Percentiles rank a stretch among this genome's conserved stretches.
Conservation (phyloP, 495 filamentous ascomycete genomes). For the Aspergillus affinis region DNA sequence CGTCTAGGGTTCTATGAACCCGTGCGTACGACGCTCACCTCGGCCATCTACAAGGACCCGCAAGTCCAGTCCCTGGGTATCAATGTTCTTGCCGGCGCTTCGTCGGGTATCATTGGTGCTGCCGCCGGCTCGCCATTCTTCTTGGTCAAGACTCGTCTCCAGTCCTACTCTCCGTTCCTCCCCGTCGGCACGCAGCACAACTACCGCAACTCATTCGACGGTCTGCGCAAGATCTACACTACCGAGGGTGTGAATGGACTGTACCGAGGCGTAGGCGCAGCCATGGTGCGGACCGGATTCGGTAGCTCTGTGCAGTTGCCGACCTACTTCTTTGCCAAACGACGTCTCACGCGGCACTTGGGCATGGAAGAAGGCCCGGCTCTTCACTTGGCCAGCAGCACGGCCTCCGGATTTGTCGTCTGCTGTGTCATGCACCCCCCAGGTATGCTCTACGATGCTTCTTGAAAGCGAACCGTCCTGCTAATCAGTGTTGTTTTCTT, state of each 20-base stretch:
- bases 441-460: constrained; percentile 48
- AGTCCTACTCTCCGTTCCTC: constrained; percentile 90
- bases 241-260: constrained; percentile 77
- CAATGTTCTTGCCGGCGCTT: constrained; percentile 90
- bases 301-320: constrained; percentile 93
- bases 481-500: constrained; percentile 22
- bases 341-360: constrained; percentile 72
- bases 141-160: constrained; percentile 94
- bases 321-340: constrained; percentile 98
- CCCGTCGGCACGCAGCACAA: constrained; percentile 95
- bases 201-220: constrained; percentile 84
- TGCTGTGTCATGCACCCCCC: constrained; percentile 98
- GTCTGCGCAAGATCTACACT: constrained; percentile 72
- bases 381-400: constrained; percentile 83
- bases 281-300: constrained; percentile 97
- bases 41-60: constrained; percentile 65
- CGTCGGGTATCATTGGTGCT: constrained; percentile 85
- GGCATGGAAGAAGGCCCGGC: constrained; percentile 90
- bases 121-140: constrained; percentile 94
- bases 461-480: neutral
- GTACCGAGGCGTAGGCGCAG: constrained; percentile 86
- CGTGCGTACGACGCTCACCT: constrained; percentile 67
- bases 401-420: constrained; percentile 91
- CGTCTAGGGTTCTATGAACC: constrained; percentile 98
- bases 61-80: constrained; percentile 76